Conservation (phyloP, 2,329 filamentous ascomycete genomes). For the Macrophomina tecta region DNA sequence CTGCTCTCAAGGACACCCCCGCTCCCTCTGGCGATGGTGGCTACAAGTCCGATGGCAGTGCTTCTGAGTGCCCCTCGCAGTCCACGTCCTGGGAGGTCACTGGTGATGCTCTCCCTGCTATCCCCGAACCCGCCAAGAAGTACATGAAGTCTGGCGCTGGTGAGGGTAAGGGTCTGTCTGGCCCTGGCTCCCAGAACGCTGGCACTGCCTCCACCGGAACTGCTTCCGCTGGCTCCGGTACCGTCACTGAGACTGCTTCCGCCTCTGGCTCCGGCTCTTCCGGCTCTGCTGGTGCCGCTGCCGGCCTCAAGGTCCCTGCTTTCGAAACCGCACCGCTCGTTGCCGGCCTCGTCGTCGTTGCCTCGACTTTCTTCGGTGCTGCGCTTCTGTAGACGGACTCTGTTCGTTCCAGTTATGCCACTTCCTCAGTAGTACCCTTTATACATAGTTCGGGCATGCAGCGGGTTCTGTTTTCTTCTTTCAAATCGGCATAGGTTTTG, state of each 20-base stretch:
- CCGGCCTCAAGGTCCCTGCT: slow-evolving; percentile 51
- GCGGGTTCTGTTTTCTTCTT: slow-evolving; percentile 25
- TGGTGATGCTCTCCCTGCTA: slow-evolving; percentile 58
- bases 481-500: slow-evolving; percentile 23
- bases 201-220: slow-evolving; percentile 54
- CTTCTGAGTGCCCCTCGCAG: slow-evolving; percentile 61
- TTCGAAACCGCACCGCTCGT: slow-evolving; percentile 58
- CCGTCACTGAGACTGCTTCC: slow-evolving; percentile 46
- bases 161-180: slow-evolving; percentile 60
- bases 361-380: slow-evolving; percentile 62
- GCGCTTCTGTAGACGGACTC: slow-evolving; percentile 44
- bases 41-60: slow-evolving; percentile 60
- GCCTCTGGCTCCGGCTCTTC: slow-evolving; percentile 37
- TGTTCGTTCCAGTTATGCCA: background rate
- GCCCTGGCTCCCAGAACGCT: slow-evolving; percentile 60
- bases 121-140: slow-evolving; percentile 61
- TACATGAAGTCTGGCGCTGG: slow-evolving; percentile 66
- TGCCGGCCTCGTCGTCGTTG: slow-evolving; percentile 57
- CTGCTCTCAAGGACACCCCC: slow-evolving; percentile 56
- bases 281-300: slow-evolving; percentile 50
- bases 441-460: slow-evolving; percentile 25
- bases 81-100: slow-evolving; percentile 63
- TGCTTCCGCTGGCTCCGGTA: slow-evolving; percentile 57
- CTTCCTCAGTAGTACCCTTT: slow-evolving; percentile 11
- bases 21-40: slow-evolving; percentile 63